Conservation (phyloP, 345 rosid genomes). For the Eucalyptus albens region DNA sequence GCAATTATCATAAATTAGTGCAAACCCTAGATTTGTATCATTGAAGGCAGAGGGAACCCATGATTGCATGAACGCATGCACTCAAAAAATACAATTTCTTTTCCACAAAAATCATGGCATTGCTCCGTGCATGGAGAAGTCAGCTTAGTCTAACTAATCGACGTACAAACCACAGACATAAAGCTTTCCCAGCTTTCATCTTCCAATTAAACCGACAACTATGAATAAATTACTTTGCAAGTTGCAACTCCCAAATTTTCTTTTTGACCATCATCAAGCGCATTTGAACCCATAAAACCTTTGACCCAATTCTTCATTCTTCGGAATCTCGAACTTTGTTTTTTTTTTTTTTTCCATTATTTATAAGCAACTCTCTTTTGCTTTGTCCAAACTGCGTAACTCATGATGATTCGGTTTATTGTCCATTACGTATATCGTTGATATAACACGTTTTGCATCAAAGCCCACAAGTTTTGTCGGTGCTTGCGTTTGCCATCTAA, state of each 20-base stretch:
- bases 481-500: neutral
- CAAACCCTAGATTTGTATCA: neutral
- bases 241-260: constrained; percentile 1
- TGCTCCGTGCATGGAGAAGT: neutral
- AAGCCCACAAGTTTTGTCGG: neutral
- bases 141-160: neutral
- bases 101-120: neutral
- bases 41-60: neutral
- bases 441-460: neutral
- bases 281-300: neutral
- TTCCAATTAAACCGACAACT: neutral
- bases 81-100: neutral
- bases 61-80: neutral
- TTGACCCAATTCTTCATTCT: neutral
- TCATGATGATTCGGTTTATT: neutral
- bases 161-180: neutral
- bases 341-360: neutral
- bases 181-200: neutral
- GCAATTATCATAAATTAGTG: neutral
- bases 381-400: neutral
- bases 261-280: neutral
- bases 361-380: neutral
- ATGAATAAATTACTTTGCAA: neutral
- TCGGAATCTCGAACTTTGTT: neutral
- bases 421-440: neutral